Percentiles rank a stretch among this genome's conserved stretches.
Conservation (phyloP, 208 protist species). For the Crithidia brevicula region DNA sequence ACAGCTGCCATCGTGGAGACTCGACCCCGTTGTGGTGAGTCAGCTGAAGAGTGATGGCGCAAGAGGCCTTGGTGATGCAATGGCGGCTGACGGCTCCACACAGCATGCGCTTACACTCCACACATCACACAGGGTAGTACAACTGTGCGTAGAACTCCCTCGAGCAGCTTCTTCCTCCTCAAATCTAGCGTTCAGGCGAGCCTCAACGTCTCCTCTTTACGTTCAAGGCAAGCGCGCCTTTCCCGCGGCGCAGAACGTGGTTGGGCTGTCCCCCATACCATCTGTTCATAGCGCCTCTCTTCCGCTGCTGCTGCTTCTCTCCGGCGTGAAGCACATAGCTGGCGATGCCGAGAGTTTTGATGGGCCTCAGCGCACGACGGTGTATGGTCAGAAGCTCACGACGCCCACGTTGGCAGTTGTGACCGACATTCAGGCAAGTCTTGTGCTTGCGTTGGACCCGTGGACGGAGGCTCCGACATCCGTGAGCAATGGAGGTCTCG, state of each 20-base stretch:
- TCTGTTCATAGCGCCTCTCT: background rate
- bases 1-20: background rate
- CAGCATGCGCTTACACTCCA: slow-evolving; percentile 7
- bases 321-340: background rate
- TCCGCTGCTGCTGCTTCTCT: slow-evolving; percentile 24
- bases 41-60: too few relatives aligned
- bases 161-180: too few relatives aligned
- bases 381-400: slow-evolving; percentile 10
- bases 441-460: slow-evolving; percentile 1
- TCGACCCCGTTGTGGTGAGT: background rate
- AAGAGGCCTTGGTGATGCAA: background rate
- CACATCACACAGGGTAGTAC: slow-evolving; percentile 6
- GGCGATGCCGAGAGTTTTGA: background rate
- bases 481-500: background rate
- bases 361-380: background rate
- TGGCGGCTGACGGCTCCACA: background rate
- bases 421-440: slow-evolving; percentile 1
- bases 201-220: too few relatives aligned
- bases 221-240: slow-evolving; percentile 17
- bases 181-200: too few relatives aligned
- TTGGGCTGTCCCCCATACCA: background rate
- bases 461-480: slow-evolving; percentile 1
- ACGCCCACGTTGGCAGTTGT: slow-evolving; percentile 5
- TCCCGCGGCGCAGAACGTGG: background rate
- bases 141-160: too few relatives aligned